Evolutionary conservation across 345 rosid genomes (phyloP).

Genomic region (Hibiscus mutabilis): DNA sequence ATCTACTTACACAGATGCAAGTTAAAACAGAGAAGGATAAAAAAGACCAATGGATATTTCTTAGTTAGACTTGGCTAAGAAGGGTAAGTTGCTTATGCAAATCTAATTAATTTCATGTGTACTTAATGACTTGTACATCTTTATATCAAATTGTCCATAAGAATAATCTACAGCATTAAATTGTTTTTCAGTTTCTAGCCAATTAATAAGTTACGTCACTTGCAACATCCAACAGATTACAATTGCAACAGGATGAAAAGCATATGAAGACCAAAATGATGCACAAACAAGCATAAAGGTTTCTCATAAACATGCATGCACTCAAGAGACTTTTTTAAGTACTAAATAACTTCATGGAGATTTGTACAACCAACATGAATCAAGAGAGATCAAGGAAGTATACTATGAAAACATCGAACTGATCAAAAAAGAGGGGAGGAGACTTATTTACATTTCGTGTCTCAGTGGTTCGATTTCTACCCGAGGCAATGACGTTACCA

Average conservation of each 20-base stretch:
- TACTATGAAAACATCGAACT: too few species aligned
- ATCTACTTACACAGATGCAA: background rate
- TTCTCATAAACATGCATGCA: background rate
- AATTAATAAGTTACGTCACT: background rate
- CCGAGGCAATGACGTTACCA: conserved; percentile 49
- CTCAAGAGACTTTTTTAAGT: background rate
- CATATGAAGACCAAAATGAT: background rate
- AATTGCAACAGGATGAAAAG: background rate
- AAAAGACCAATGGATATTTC: background rate
- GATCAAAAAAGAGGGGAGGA: background rate
- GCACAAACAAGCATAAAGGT: background rate
- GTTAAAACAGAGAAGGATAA: background rate
- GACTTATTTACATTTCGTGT: conserved; percentile 43
- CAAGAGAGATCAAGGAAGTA: background rate
- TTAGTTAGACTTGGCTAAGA: background rate
- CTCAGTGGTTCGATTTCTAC: conserved; percentile 56
- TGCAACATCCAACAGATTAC: background rate
- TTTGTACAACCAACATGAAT: background rate
- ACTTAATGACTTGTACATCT: background rate
- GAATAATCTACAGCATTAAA: background rate
- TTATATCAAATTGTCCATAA: background rate
- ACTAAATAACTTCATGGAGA: background rate
- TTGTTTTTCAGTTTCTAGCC: background rate
- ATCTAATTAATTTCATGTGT: background rate
- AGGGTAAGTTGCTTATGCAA: background rate